Base-by-base conservation (phyloP, 23 red algal genomes). In the Gracilaria domingensis region DNA sequence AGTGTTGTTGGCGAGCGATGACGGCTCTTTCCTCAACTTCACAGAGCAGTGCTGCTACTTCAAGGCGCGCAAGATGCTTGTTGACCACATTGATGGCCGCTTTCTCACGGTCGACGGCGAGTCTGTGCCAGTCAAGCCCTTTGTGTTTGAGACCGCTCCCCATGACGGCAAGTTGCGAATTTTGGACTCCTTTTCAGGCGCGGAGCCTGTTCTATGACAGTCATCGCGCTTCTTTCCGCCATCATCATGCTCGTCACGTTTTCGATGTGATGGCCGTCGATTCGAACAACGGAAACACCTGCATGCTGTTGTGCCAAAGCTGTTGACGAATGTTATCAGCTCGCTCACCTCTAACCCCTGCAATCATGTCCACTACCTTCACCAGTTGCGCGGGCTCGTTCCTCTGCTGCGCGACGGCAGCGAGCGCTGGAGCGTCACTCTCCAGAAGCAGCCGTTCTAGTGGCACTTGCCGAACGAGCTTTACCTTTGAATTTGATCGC, bases 361-460 rank as follows among this genome's bases (percentile, higher is more conserved):
- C 91, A 69, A 94, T 87, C 81, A 94, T 87, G 6, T 94, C 51
- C 29, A 80, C 47, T 0, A 70, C 82, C 49, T 69, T 75, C 30
- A 55, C 73, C 39, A 94, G 48, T 54, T 87, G 49, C 23, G 81
- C 71, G 18, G 91, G 91, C 42, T 94, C 91, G 7, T 79, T 79
- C 37, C 91, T 33, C 28, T 86, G 53, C n/a, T 82, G 69, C 32
- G 58, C 40, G 18, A 66, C 72, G 30, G 71, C 54, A 26, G 67
- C 71, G 1, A 94, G 81, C 32, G 91, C 91, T 14, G 91, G 91
- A 18, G 91, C 80, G 74, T 94, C 91, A 45, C 72, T 81, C 60
- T 94, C 91, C 2, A 80, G 59, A 36, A 94, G 62, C 70, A 94
- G 33, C 51, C 80, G 64, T 56, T 87, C 91, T 14, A 87, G 53